Evolutionary conservation across 768 basidiomycete genomes (phyloP), one percentile per base, ranked within the genome.

Genomic region (Termitomyces sp.): DNA sequence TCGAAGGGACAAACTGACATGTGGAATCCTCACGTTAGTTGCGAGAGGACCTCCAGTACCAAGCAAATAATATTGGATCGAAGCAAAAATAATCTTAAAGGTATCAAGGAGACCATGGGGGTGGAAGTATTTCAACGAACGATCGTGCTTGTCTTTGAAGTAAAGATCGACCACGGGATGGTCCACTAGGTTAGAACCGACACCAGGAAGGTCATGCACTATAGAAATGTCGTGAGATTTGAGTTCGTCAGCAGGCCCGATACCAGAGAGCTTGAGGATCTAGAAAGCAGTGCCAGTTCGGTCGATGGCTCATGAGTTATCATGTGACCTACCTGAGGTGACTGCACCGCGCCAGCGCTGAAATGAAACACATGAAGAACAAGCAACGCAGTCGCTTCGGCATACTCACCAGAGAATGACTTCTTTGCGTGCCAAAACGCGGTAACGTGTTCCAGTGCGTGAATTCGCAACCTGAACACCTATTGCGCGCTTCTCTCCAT

Each of bases 181-280:
- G 66, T 94, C 92, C 47, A 80, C 74, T 18, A 94, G 78, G 68
- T 92, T 79, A 9, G 80, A 74, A 15, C 93, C 93, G 20, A 95
- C 91, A 12, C 85, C 85, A 0, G 88, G 86, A 2, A 88, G 79
- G 63, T 92, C 83, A 6, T 82, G 66, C 20, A 86, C 72, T 33
- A 85, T 71, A 0, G 81, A 74, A 22, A 95, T 85, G 6, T 71
- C 70, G 57, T 85, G 73, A 39, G 75, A 68, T 12, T 74, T 62
- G 39, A 93, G 76, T 13, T 88, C 77, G 1, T 75, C 74, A 2
- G 78, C 76, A 37, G 90, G 88, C 3, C 92, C 93, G 49, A 95
- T 73, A 12, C 93, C 93, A 39, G 88, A 90, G 18, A 90, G 76
- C 78, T 88, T 79, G 15, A 90, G 76, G 53, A 89, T 80, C 75